Evolutionary conservation across 2,329 filamentous ascomycete species (phyloP).

Genomic region (Fusarium sp.): DNA sequence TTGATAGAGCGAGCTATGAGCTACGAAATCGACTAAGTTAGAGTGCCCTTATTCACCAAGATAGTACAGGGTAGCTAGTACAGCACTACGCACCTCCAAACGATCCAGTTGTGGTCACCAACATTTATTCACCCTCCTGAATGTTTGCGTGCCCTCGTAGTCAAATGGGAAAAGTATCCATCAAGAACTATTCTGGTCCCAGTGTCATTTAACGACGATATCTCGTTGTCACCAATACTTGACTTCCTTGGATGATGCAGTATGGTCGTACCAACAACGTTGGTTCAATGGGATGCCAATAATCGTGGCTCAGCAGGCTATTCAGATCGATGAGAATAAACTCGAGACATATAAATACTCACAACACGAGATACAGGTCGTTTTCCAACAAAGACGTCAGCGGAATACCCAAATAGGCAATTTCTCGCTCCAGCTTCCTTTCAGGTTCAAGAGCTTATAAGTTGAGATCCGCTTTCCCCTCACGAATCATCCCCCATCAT

Average conservation of each 20-base stretch:
- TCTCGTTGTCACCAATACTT: neutral
- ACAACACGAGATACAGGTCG: neutral
- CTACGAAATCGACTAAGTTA: neutral
- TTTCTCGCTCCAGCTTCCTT: conserved; percentile 26
- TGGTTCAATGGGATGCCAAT: neutral
- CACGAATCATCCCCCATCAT: conserved; percentile 27
- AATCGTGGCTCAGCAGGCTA: neutral
- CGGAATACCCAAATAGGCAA: conserved; percentile 17
- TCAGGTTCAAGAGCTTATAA: conserved; percentile 7
- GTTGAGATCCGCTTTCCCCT: conserved; percentile 34
- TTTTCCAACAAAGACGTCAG: conserved; percentile 5
- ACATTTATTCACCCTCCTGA: neutral
- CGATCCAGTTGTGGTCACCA: no score
- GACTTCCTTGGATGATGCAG: neutral
- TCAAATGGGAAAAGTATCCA: neutral
- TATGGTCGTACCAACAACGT: neutral
- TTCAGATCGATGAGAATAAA: neutral
- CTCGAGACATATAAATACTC: neutral
- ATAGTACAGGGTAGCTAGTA: neutral
- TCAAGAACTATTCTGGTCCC: neutral
- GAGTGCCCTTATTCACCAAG: neutral
- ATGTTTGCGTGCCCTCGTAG: neutral
- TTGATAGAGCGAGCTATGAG: neutral
- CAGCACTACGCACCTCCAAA: neutral
- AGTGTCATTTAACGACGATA: neutral